These are phyloP conservation scores for Diaporthe australafricana DNA, from an alignment of 2,329 filamentous ascomycete genomes.

Conservation along the genomic window DNA sequence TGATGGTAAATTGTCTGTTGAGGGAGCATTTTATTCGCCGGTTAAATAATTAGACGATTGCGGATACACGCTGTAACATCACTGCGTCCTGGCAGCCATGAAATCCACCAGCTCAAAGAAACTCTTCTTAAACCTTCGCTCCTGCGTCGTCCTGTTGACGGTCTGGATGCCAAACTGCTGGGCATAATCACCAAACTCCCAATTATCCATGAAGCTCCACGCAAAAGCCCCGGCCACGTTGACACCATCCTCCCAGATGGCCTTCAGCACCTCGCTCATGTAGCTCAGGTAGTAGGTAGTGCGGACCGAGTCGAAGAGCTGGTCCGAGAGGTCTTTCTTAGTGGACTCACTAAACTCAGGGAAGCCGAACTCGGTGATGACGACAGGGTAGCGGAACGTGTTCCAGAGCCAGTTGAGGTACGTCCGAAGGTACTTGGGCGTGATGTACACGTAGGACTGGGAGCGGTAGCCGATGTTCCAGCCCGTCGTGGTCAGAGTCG, in stretches of 20 bases:
- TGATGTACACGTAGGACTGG: conserved; percentile 67
- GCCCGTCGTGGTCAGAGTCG: conserved; percentile 58
- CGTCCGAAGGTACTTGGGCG: conserved; percentile 67
- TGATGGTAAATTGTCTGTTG: too few relatives aligned
- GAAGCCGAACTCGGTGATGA: conserved; percentile 68
- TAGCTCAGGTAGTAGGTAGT: conserved; percentile 67
- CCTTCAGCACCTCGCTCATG: conserved; percentile 64
- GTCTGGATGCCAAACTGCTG: conserved; percentile 67
- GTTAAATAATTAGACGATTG: too few relatives aligned
- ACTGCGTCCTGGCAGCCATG: conserved; percentile 41
- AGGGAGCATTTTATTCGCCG: too few relatives aligned
- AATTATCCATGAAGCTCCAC: conserved; percentile 65
- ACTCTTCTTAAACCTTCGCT: conserved; percentile 65
- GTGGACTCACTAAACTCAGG: conserved; percentile 61
- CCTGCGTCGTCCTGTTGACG: conserved; percentile 64
- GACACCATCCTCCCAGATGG: conserved; percentile 67
- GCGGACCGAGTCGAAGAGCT: conserved; percentile 64
- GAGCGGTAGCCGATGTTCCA: conserved; percentile 71
- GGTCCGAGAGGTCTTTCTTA: conserved; percentile 56
- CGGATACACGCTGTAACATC: background rate
- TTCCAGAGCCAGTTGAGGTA: conserved; percentile 70
- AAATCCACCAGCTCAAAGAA: conserved; percentile 70
- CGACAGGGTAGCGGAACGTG: conserved; percentile 62
- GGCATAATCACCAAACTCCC: conserved; percentile 61
- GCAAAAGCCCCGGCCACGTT: conserved; percentile 65